Conservation (phyloP, 768 basidiomycete genomes). For the Boletus reticulatus region DNA sequence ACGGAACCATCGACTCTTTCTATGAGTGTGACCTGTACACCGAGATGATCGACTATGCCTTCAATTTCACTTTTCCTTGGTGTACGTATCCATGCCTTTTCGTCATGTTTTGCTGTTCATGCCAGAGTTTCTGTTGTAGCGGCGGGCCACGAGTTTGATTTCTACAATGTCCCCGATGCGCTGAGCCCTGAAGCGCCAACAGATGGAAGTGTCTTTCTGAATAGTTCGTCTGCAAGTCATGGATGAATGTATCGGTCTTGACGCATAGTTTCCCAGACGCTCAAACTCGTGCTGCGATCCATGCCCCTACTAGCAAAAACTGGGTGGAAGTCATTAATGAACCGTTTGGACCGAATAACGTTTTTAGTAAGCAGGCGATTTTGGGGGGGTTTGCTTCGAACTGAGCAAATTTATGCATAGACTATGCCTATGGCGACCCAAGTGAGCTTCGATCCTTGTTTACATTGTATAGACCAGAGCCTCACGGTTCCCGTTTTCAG, state of each 20-base stretch:
- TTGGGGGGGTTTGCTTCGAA: no score
- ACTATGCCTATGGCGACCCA: constrained; percentile 20
- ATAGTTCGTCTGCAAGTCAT: constrained; percentile 43
- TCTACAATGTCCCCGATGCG: constrained; percentile 47
- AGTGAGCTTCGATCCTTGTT: constrained; percentile 24
- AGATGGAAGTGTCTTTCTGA: constrained; percentile 57
- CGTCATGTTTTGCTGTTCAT: neutral
- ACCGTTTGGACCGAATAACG: constrained; percentile 15
- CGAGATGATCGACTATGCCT: constrained; percentile 65
- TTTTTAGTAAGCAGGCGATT: constrained; percentile 10
- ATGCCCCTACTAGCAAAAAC: constrained; percentile 63
- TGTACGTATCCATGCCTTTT: constrained; percentile 26
- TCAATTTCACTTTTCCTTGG: constrained; percentile 69
- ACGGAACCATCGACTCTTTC: constrained; percentile 58
- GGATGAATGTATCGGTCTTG: constrained; percentile 49
- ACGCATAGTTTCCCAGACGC: constrained; percentile 37
- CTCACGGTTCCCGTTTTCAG: constrained; percentile 12
- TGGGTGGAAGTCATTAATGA: constrained; percentile 33
- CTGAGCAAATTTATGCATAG: constrained; percentile 6
- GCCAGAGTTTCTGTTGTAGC: neutral
- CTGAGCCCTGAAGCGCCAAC: constrained; percentile 42
- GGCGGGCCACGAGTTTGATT: constrained; percentile 35
- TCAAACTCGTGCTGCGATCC: constrained; percentile 53
- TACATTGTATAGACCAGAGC: neutral
- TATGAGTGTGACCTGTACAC: constrained; percentile 60